These are phyloP conservation scores for Jasminum sambac DNA, from an alignment of 257 asterid species.

Conservation along the genomic window DNA sequence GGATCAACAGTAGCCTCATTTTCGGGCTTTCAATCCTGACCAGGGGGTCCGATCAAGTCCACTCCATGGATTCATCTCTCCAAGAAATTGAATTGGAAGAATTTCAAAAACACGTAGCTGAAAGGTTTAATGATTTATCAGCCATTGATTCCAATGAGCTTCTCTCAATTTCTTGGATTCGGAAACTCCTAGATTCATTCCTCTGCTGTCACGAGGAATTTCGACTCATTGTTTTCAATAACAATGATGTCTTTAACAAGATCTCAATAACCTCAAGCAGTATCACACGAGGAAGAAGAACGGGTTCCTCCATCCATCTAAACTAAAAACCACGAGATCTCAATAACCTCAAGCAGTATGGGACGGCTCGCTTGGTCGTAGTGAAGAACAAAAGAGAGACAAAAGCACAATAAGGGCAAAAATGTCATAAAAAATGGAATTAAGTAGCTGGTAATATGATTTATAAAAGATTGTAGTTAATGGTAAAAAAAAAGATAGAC, in stretches of 20 bases:
- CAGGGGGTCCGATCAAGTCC: conserved; percentile 69
- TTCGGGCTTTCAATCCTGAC: conserved; percentile 60
- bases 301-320: too few relatives aligned
- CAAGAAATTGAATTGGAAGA: conserved; percentile 58
- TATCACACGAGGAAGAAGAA: too few relatives aligned
- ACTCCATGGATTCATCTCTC: conserved; percentile 64
- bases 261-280: too few relatives aligned
- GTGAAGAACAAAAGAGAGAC: too few relatives aligned
- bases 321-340: too few relatives aligned
- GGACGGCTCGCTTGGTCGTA: too few relatives aligned
- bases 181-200: conserved; percentile 67
- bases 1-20: conserved; percentile 49
- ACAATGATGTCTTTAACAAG: conserved; percentile 35
- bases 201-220: conserved; percentile 81
- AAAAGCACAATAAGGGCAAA: too few relatives aligned
- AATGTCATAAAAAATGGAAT: too few relatives aligned
- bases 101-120: conserved; percentile 63
- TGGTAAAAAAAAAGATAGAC: too few relatives aligned
- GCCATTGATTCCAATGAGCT: conserved; percentile 42
- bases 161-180: conserved; percentile 73
- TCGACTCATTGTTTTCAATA: conserved; percentile 49
- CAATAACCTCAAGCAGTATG: too few relatives aligned
- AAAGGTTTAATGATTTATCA: conserved; percentile 52
- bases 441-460: too few relatives aligned
- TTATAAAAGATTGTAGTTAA: too few relatives aligned